Conservation (phyloP, 1,284 basidiomycete genomes). For the Cryptococcus sp. region DNA sequence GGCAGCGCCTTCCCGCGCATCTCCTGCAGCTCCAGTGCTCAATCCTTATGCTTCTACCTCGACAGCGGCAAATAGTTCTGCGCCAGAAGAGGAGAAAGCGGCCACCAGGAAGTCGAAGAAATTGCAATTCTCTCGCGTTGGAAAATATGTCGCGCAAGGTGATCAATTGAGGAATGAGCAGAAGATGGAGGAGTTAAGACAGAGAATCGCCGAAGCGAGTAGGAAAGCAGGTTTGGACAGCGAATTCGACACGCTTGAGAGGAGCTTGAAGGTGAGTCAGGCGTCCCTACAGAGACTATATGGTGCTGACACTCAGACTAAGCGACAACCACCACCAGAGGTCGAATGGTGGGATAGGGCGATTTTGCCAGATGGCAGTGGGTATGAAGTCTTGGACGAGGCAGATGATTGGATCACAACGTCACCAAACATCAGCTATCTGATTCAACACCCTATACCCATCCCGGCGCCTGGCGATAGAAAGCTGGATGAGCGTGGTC, state of each 20-base stretch:
- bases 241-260: constrained; percentile 87
- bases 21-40: constrained; percentile 52
- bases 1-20: constrained; percentile 31
- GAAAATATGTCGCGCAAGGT: constrained; percentile 81
- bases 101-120: constrained; percentile 59
- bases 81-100: constrained; percentile 54
- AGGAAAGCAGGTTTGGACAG: constrained; percentile 89
- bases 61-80: constrained; percentile 42
- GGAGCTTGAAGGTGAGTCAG: constrained; percentile 70
- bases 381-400: constrained; percentile 69
- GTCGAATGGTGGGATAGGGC: constrained; percentile 97
- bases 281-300: not conserved
- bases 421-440: constrained; percentile 73
- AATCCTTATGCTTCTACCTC: constrained; percentile 68
- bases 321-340: constrained; percentile 81
- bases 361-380: constrained; percentile 70
- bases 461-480: constrained; percentile 87
- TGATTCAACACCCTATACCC: constrained; percentile 95
- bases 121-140: constrained; percentile 84
- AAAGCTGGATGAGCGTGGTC: constrained; percentile 69
- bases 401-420: constrained; percentile 60
- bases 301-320: constrained; percentile 5
- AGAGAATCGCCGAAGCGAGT: constrained; percentile 86
- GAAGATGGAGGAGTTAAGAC: constrained; percentile 87
- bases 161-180: constrained; percentile 78